A percentile compares a stretch with the other conserved stretches of the same genome.
phyloP scores from a whole-genome alignment of 805 yeast species.

The Danielozyma ontarioensis region DNA sequence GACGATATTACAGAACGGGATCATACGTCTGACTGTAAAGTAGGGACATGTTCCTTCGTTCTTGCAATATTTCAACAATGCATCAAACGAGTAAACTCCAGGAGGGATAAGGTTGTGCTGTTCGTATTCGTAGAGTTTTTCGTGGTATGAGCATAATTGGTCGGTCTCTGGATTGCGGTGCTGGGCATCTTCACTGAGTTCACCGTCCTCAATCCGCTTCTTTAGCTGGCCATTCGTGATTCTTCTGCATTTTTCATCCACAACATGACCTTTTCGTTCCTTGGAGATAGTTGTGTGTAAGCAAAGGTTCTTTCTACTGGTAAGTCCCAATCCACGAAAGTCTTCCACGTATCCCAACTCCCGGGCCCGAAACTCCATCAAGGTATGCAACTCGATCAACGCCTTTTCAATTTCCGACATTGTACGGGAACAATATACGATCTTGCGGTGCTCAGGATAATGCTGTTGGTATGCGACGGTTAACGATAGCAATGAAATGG shows the following conservation, averaged over 20 bases:
- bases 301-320: slow-evolving; percentile 92
- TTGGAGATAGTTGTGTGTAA: slow-evolving; percentile 82
- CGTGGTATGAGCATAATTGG: slow-evolving; percentile 80
- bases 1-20: slow-evolving; percentile 85
- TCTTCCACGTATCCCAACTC: slow-evolving; percentile 87
- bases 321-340: slow-evolving; percentile 88
- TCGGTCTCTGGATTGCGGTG: slow-evolving; percentile 37
- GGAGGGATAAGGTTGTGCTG: slow-evolving; percentile 86
- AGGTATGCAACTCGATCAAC: slow-evolving; percentile 76
- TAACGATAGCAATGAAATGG: slow-evolving; percentile 83
- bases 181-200: slow-evolving; percentile 40
- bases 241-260: slow-evolving; percentile 94
- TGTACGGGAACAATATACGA: slow-evolving; percentile 97
- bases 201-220: slow-evolving; percentile 48
- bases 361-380: slow-evolving; percentile 81
- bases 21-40: slow-evolving; percentile 97
- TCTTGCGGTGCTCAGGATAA: slow-evolving; percentile 91
- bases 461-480: slow-evolving; percentile 94
- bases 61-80: slow-evolving; percentile 71
- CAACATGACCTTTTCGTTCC: slow-evolving; percentile 86
- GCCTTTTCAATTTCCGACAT: slow-evolving; percentile 99
- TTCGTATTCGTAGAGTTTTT: slow-evolving; percentile 77
- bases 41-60: slow-evolving; percentile 86
- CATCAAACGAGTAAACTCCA: slow-evolving; percentile 94
- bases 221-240: slow-evolving; percentile 89